Evolutionary conservation across 257 asterid genomes (phyloP).

Genomic region (Anisodus acutangulus): DNA sequence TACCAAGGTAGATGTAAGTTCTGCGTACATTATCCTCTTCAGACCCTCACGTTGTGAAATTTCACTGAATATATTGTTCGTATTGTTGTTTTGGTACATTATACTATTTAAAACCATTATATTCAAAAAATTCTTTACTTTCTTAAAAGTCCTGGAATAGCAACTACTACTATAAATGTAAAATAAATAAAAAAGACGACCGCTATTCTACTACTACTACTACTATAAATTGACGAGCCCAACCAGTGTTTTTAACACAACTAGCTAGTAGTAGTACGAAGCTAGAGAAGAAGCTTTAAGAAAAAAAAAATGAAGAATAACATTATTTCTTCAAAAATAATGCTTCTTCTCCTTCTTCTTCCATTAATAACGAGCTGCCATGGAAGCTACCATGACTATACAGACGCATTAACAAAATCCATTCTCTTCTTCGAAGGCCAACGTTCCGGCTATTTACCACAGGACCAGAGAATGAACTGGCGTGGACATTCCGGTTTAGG

Average conservation of each 20-base stretch:
- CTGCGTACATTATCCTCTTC: too few relatives aligned
- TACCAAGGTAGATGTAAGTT: too few relatives aligned
- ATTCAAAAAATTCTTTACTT: too few relatives aligned
- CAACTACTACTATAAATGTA: not conserved
- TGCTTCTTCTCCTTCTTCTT: constrained; percentile 11
- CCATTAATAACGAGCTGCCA: not conserved
- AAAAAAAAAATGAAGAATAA: constrained; percentile 17
- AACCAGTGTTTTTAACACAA: not conserved
- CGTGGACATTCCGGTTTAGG: constrained; percentile 81
- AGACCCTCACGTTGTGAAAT: too few relatives aligned
- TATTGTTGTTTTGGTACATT: too few relatives aligned
- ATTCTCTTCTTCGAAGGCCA: constrained; percentile 91
- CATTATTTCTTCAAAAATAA: constrained; percentile 6
- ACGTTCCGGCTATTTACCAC: constrained; percentile 84
- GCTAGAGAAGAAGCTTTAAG: not conserved
- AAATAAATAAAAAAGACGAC: not conserved
- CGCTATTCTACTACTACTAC: not conserved
- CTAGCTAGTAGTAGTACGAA: not conserved
- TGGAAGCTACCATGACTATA: constrained; percentile 65
- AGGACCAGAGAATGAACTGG: constrained; percentile 87
- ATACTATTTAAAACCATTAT: too few relatives aligned
- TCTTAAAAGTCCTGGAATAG: too few relatives aligned
- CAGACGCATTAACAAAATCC: constrained; percentile 78
- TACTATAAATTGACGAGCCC: constrained; percentile 23
- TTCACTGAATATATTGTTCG: too few relatives aligned